A percentile compares a stretch with the other conserved stretches of the same genome.
Conservation (phyloP, 495 filamentous ascomycete genomes). For the Penicillium flavigenum region DNA sequence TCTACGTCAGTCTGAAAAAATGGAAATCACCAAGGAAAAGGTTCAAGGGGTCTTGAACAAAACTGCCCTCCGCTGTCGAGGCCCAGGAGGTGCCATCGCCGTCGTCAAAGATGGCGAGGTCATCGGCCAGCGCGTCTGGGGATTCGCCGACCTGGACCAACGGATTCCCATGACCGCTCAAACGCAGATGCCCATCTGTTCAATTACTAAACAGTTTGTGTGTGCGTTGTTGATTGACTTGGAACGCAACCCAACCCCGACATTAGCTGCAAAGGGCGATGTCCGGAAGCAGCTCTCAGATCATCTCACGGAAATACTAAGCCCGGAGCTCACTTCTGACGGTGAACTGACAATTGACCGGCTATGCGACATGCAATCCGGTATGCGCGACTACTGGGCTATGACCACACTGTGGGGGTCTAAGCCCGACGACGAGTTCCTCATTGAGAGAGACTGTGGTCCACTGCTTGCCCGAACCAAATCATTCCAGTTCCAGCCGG, state of each 20-base stretch:
- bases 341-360: slow-evolving; percentile 26
- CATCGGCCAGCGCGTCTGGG: slow-evolving; percentile 32
- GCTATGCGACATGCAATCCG: slow-evolving; percentile 35
- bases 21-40: slow-evolving; percentile 13
- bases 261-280: slow-evolving; percentile 22
- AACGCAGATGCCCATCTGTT: slow-evolving; percentile 36
- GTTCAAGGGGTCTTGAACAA: slow-evolving; percentile 17
- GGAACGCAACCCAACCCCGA: slow-evolving; percentile 25
- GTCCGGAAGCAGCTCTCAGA: slow-evolving; percentile 22
- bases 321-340: slow-evolving; percentile 17
- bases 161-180: slow-evolving; percentile 25
- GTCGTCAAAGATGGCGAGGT: slow-evolving; percentile 33
- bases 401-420: slow-evolving; percentile 37
- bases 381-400: slow-evolving; percentile 39
- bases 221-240: slow-evolving; percentile 33
- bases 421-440: slow-evolving; percentile 32
- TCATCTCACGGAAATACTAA: slow-evolving; percentile 22
- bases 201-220: slow-evolving; percentile 39
- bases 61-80: slow-evolving; percentile 18
- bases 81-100: slow-evolving; percentile 33
- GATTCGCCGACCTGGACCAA: slow-evolving; percentile 32
- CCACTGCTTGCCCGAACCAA: slow-evolving; percentile 23
- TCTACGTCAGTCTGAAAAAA: slow-evolving; percentile 4
- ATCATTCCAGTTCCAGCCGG: slow-evolving; percentile 34
- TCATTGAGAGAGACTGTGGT: slow-evolving; percentile 22